A percentile compares a stretch with the other conserved stretches of the same genome.
These are phyloP conservation scores for Begonia loranthoides DNA, from an alignment of 306 rosid species.

Conservation along the genomic window DNA sequence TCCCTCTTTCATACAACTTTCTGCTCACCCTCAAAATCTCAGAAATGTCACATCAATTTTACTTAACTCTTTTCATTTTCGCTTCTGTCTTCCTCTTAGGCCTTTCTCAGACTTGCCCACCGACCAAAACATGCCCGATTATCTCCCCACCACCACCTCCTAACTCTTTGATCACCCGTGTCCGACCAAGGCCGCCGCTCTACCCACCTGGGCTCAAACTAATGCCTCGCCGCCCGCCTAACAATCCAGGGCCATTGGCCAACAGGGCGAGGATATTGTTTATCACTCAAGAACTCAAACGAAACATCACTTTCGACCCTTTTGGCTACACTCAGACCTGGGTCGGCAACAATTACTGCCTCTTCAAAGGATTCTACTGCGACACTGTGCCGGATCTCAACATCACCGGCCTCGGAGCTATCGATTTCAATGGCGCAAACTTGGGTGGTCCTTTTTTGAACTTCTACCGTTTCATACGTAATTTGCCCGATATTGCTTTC, in stretches of 20 bases:
- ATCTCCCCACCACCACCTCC: constrained; percentile 11
- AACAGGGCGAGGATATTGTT: constrained; percentile 21
- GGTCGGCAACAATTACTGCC: constrained; percentile 29
- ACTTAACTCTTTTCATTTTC: background rate
- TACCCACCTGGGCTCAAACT: constrained; percentile 15
- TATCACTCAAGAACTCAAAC: constrained; percentile 28
- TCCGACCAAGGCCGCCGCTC: constrained; percentile 19
- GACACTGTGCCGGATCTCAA: constrained; percentile 30
- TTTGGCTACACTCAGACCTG: constrained; percentile 20
- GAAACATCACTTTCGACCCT: constrained; percentile 34
- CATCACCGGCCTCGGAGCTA: constrained; percentile 24
- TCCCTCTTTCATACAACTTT: too few relatives aligned
- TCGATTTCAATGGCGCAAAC: constrained; percentile 25
- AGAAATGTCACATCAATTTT: constrained; percentile 1
- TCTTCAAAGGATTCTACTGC: constrained; percentile 24
- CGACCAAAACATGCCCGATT: constrained; percentile 5
- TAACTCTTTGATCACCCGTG: constrained; percentile 2
- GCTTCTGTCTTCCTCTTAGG: constrained; percentile 6
- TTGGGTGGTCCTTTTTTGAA: constrained; percentile 25
- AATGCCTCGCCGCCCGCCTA: constrained; percentile 19
- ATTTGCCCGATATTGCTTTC: constrained; percentile 25
- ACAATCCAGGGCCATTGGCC: constrained; percentile 26
- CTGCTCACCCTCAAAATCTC: too few relatives aligned
- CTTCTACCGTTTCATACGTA: constrained; percentile 26
- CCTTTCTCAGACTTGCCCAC: constrained; percentile 12